Evolutionary conservation across 2,329 filamentous ascomycete species (phyloP).

Genomic region (Beauveria brongniartii): DNA sequence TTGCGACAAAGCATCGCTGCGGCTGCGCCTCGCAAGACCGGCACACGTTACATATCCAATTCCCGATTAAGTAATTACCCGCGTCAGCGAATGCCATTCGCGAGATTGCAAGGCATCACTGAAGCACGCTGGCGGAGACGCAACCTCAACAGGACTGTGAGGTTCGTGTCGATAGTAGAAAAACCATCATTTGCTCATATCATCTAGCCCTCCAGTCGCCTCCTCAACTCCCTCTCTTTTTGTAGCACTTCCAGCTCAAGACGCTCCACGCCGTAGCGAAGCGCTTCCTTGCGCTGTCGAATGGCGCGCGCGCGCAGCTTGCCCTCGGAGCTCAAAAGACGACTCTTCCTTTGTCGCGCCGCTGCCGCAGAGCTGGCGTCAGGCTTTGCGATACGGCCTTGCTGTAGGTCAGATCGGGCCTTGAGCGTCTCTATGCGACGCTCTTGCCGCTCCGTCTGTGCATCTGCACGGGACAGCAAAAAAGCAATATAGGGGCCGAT

Average conservation of each 20-base stretch:
- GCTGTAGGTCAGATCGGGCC: conserved; percentile 74
- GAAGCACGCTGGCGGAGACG: too few relatives aligned
- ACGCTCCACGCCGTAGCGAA: conserved; percentile 80
- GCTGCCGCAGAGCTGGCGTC: conserved; percentile 16
- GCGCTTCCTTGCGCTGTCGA: conserved; percentile 71
- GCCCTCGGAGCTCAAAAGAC: conserved; percentile 44
- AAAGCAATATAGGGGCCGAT: conserved; percentile 79
- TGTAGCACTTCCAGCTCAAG: conserved; percentile 82
- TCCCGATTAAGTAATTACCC: too few relatives aligned
- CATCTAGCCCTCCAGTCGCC: conserved; percentile 35
- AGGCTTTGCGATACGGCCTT: conserved; percentile 48
- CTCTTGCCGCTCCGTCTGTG: conserved; percentile 73
- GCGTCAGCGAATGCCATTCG: too few relatives aligned
- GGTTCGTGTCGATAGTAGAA: neutral
- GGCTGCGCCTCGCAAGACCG: neutral
- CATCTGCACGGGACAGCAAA: conserved; percentile 73
- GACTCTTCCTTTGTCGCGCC: conserved; percentile 16
- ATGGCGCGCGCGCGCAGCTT: conserved; percentile 51
- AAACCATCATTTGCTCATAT: neutral
- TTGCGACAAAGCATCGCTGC: neutral
- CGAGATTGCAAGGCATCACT: too few relatives aligned
- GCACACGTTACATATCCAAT: neutral
- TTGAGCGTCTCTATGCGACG: conserved; percentile 77
- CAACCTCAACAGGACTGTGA: neutral
- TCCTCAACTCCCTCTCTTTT: conserved; percentile 51